Base-by-base conservation (phyloP, 805 yeast genomes). In the Ogataea trehalophila region DNA sequence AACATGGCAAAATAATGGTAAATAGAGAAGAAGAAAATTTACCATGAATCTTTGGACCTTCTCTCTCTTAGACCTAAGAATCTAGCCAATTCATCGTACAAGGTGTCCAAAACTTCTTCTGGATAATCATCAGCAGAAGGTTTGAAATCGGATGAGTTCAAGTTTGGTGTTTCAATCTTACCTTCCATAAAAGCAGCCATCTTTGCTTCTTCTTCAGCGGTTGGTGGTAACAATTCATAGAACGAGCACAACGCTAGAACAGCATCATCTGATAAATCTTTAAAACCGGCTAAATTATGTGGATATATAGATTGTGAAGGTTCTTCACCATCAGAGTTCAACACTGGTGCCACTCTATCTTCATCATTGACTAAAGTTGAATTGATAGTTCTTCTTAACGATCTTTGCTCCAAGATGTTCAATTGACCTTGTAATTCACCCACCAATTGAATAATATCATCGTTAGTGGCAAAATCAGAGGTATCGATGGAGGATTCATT, bases 381-480 rank as follows among this genome's bases (percentile, higher is more conserved):
- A 61, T 90, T 90, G 52, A 79, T 76, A 4, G 82, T 70, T 64
- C 98, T 75, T 53, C 86, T 75, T 39, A 87, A 76, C 16, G 85
- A 77, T 55, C 95, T 76, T 55, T 87, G 87, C 61, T 91, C 98
- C 33, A 86, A 63, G 22, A 76, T 71, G 45, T 87, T 91, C 59
- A 91, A 73, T 67, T 91, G 97, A 8, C 87, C 87, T 66, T 91
- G 97, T 47, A 91, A 69, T 65, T 91, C 98, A 11, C 87, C 88
- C 14, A 90, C 97, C 41, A 91, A 72, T 61, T 88, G 92, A 4
- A 86, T 86, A 13, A 91, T 69, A 60, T 92, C 98, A 48, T 87
- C 95, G 55, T 87, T 85, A 4, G 92, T 81, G 35, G 83, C 87
- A 53, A 75, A 83, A 52, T 84, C 88, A 4, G 75, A 62, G 1